Percentiles rank a stretch among this genome's conserved stretches.
Evolutionary conservation across 148 eudicot species (phyloP).

Genomic region (Rhododendron henanense): DNA sequence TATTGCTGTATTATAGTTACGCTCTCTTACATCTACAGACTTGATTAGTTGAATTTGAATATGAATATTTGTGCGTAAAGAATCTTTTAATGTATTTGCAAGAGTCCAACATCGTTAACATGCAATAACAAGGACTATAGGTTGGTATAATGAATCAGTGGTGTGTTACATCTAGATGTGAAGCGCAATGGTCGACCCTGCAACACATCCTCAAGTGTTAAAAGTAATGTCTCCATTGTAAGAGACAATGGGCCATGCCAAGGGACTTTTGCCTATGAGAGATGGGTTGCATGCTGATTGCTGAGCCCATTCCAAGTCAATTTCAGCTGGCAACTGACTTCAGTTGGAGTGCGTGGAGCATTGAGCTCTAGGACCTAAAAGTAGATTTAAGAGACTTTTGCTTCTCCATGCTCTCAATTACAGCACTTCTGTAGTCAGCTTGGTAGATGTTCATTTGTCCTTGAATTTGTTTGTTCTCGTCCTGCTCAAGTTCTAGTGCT

Average conservation of each 20-base stretch:
- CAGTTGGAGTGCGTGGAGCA: neutral
- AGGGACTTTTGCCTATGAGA: neutral
- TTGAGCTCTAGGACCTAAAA: neutral
- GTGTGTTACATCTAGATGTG: neutral
- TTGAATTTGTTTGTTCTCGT: neutral
- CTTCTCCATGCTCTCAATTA: neutral
- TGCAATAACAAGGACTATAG: neutral
- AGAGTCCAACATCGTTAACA: neutral
- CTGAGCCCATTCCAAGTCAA: constrained; percentile 4
- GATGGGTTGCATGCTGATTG: neutral
- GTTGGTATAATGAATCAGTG: neutral
- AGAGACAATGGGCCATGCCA: neutral
- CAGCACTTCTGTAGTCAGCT: neutral
- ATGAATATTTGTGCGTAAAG: neutral
- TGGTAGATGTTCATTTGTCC: neutral
- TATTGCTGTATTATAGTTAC: no score
- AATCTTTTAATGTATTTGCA: neutral
- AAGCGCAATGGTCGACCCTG: neutral
- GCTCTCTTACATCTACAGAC: neutral
- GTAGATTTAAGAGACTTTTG: neutral
- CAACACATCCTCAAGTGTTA: neutral
- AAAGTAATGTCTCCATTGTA: neutral
- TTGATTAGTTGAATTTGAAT: neutral
- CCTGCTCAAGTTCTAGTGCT: neutral
- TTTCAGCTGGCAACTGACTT: constrained; percentile 5